phyloP scores from a whole-genome alignment of 2,329 filamentous ascomycete genomes.

The Cryphonectria radicalis region DNA sequence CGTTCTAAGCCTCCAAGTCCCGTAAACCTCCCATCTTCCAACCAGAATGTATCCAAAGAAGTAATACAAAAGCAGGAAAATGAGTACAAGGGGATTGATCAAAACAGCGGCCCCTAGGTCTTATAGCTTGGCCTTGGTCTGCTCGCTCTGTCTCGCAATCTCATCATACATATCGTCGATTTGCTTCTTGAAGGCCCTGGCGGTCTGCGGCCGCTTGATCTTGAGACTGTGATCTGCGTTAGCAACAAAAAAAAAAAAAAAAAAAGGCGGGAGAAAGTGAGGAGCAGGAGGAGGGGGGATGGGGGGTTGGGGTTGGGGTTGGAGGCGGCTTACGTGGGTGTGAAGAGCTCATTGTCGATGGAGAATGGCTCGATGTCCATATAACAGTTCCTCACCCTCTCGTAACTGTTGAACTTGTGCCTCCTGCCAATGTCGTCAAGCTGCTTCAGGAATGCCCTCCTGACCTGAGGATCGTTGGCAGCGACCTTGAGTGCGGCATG shows the following conservation, averaged over 20 bases:
- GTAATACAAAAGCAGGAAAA: neutral
- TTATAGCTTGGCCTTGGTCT: conserved; percentile 51
- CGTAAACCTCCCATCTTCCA: neutral
- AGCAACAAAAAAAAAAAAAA: too few relatives aligned
- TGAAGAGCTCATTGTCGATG: conserved; percentile 88
- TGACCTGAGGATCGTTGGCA: conserved; percentile 70
- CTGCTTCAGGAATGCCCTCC: conserved; percentile 75
- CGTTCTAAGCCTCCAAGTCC: neutral
- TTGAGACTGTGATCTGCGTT: conserved; percentile 51
- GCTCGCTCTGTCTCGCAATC: conserved; percentile 46
- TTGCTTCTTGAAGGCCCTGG: conserved; percentile 55
- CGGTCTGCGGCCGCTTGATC: conserved; percentile 62
- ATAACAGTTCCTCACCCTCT: conserved; percentile 75
- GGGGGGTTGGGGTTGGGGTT: too few relatives aligned
- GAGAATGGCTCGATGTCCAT: conserved; percentile 88
- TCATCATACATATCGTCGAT: conserved; percentile 63
- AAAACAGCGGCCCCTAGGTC: neutral
- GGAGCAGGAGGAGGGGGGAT: neutral
- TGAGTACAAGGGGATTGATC: neutral
- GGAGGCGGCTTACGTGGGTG: conserved; percentile 72
- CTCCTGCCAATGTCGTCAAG: conserved; percentile 78
- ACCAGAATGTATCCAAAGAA: neutral
- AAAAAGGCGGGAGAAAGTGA: neutral
- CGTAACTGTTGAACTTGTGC: conserved; percentile 90
- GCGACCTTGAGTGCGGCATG: conserved; percentile 68